Conservation (phyloP, 2,329 filamentous ascomycete species). For the Calcarisporium arbuscula region DNA sequence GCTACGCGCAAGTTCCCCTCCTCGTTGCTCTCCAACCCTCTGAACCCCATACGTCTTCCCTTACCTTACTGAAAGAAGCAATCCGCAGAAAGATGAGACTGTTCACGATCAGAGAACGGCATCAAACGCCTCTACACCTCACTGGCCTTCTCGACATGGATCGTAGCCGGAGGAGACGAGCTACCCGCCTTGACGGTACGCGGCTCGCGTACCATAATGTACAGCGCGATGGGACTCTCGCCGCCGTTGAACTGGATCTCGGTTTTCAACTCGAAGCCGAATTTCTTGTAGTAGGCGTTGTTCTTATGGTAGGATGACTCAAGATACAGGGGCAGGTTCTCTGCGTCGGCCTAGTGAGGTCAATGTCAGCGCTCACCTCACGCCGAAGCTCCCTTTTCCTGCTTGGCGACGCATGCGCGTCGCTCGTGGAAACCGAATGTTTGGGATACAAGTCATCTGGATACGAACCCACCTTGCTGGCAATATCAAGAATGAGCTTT, state of each 20-base stretch:
- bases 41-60: no score
- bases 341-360: slow-evolving; percentile 54
- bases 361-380: no score
- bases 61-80: no score
- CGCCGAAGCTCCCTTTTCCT: no score
- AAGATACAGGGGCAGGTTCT: slow-evolving; percentile 65
- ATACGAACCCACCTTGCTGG: slow-evolving; percentile 43
- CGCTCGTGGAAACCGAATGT: no score
- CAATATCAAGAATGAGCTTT: slow-evolving; percentile 65
- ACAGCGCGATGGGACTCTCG: slow-evolving; percentile 55
- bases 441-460: no score
- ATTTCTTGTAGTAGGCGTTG: slow-evolving; percentile 64
- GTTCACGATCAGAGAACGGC: no score
- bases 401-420: no score
- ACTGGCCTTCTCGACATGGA: slow-evolving; percentile 8
- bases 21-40: no score
- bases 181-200: slow-evolving; percentile 24
- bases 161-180: slow-evolving; percentile 12
- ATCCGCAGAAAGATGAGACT: no score
- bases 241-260: slow-evolving; percentile 58
- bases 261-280: slow-evolving; percentile 63
- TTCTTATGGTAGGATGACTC: slow-evolving; percentile 69
- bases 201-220: slow-evolving; percentile 79
- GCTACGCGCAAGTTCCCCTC: no score
- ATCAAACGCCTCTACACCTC: no score